Evolutionary conservation across 495 filamentous ascomycete species (phyloP), one percentile per base, ranked within the genome.

Genomic region (Daldinia concentrica): DNA sequence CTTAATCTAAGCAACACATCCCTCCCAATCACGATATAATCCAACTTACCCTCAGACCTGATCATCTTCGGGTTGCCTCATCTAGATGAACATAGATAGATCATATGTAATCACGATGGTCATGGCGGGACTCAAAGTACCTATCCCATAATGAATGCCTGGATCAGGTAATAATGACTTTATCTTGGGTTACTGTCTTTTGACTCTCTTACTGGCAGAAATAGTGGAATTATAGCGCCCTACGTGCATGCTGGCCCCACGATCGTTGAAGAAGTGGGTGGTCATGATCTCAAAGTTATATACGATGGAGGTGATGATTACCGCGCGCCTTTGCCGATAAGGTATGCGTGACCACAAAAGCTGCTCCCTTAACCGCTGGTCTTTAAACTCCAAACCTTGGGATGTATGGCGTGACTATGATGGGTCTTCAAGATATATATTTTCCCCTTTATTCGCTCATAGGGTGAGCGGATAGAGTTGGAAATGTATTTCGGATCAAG

Each of bases 21-120:
- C 19, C 14, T 22, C 6, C 43, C 19, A 48, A 48, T 4, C 1
- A 24, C 3, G 7, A 48, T 4, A 9, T 5, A 48, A 48, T 48
- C 43, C 43, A 22, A 24, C 43, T 41, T 17, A 8, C 14, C 15
- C 39, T 41, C n/a, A 41, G 39, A 41, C 39, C 39, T 41, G 39
- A 41, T 41, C 15, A 17, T 41, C 39, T 5, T 41, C 6, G 39
- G 4, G 3, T 9, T 54, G 15, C 17, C 54, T 9, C 58, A 66
- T 55, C 48, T 59, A 54, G 32, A 65, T 36, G 37, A 60, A 56
- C 26, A 15, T 24, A 61, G 22, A 54, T 57, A 56, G n/a, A 6
- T 58, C 26, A 50, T 57, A 66, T 58, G 26, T 56, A 62, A 62
- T 39, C 70, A 65, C 19, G 60, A 60, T 27, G 59, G 29, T 15